Base-by-base conservation (phyloP, 306 rosid genomes). In the Senna tora region DNA sequence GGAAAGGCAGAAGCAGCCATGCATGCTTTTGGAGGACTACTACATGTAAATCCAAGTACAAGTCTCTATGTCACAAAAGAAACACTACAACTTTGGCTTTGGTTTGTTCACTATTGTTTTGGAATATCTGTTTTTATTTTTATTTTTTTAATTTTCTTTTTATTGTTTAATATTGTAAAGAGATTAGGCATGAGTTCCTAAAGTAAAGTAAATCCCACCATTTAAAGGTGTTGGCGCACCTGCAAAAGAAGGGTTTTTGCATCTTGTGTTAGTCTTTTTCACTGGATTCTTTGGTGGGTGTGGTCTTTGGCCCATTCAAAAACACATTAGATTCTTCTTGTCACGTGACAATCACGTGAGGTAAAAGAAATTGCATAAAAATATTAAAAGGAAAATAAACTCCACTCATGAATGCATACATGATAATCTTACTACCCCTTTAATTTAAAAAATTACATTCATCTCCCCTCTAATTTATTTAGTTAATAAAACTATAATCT, bases 171-270 rank as follows among this genome's bases (percentile, higher is more conserved):
- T 78, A 39, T 76, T 79, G 77, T 69, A 75, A 81, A 72, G 80
- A 69, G 79, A 69, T 65, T 74, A 63, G 82, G 68, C 74, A 55
- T 85, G 86, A 87, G 81, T 84, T 82, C 75, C 72, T 74, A 74
- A 85, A 85, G 82, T 80, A 86, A 86, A 87, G 91, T 75, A 77
- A 85, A 80, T 65, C 73, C 92, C 85, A 78, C 84, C 86, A 69
- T 71, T 81, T 75, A 87, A 87, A 87, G 87, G 78, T 76, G 83
- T 73, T 71, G 80, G 82, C 25, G 86, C 77, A 82, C 82, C 85
- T 83, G 82, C 68, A 81, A 83, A 83, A 82, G 82, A 77, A 80
- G 76, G 71, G 78, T 77, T 80, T 65, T 76, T 80, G 82, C 84
- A 82, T 82, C 83, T 77, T 78, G 77, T 77, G 87, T 74, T 80